These are phyloP conservation scores for Suillus clintonianus DNA, from an alignment of 768 basidiomycete genomes.

Conservation along the genomic window DNA sequence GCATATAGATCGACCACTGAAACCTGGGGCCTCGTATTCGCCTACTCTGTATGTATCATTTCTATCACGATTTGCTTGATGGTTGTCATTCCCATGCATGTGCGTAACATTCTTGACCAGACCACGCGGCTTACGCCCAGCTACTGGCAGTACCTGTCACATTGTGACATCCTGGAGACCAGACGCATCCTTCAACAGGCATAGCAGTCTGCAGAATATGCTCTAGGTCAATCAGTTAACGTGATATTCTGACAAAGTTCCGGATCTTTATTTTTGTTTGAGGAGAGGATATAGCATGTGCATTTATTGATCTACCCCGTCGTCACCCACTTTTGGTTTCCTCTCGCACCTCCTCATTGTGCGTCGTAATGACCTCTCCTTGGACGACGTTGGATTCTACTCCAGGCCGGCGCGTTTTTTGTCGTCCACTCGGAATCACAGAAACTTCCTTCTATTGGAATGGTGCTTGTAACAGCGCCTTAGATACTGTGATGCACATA, in stretches of 20 bases:
- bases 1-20: too few species aligned
- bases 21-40: too few species aligned
- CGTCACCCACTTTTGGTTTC: neutral
- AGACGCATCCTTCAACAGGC: too few species aligned
- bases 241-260: neutral
- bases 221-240: neutral
- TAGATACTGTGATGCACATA: conserved; percentile 42
- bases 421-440: conserved; percentile 38
- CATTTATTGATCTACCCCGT: neutral
- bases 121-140: too few species aligned
- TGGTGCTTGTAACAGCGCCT: conserved; percentile 40
- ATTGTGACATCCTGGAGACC: too few species aligned
- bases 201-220: too few species aligned
- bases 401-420: conserved; percentile 12
- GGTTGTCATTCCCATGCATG: too few species aligned
- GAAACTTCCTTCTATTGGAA: conserved; percentile 44
- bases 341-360: neutral
- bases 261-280: neutral
- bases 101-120: too few species aligned
- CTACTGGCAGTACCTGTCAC: too few species aligned
- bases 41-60: too few species aligned
- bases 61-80: too few species aligned
- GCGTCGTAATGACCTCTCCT: neutral
- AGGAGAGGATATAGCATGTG: neutral
- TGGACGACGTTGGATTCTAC: conserved; percentile 5